phyloP scores from a whole-genome alignment of 176 grass and related monocot genomes.

The Zea mays region DNA sequence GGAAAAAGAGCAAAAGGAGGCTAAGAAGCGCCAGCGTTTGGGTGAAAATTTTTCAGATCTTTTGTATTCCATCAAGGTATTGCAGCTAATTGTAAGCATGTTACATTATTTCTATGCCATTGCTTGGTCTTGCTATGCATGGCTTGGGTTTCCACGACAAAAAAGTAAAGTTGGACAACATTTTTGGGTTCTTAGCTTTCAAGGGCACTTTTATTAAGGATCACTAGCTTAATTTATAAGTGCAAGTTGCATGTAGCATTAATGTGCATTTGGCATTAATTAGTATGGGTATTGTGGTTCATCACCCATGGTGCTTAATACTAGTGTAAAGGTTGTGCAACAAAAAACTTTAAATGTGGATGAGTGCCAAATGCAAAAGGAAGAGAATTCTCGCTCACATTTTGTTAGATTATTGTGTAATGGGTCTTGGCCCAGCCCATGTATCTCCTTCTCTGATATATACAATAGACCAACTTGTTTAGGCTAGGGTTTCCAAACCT shows the following conservation, averaged over 20 bases:
- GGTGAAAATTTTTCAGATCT: constrained; percentile 93
- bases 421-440: too few species aligned
- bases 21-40: constrained; percentile 81
- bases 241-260: background rate
- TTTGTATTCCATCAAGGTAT: constrained; percentile 89
- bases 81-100: background rate
- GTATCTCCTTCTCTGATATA: too few species aligned
- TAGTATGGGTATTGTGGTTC: background rate
- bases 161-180: background rate
- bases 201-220: background rate
- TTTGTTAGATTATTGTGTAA: too few species aligned
- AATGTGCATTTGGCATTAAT: background rate
- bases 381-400: too few species aligned
- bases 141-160: background rate
- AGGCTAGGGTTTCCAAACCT: too few species aligned
- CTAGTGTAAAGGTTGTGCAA: background rate
- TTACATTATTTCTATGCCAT: constrained; percentile 11
- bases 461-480: too few species aligned
- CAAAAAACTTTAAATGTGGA: too few species aligned
- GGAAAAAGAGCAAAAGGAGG: constrained; percentile 92
- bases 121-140: constrained; percentile 18
- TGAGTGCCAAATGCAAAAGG: background rate
- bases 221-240: background rate
- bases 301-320: background rate
- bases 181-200: background rate